A percentile compares a stretch with the other conserved stretches of the same genome.
These are phyloP conservation scores for Epichloe sylvatica DNA, from an alignment of 2,329 filamentous ascomycete species.

Conservation along the genomic window DNA sequence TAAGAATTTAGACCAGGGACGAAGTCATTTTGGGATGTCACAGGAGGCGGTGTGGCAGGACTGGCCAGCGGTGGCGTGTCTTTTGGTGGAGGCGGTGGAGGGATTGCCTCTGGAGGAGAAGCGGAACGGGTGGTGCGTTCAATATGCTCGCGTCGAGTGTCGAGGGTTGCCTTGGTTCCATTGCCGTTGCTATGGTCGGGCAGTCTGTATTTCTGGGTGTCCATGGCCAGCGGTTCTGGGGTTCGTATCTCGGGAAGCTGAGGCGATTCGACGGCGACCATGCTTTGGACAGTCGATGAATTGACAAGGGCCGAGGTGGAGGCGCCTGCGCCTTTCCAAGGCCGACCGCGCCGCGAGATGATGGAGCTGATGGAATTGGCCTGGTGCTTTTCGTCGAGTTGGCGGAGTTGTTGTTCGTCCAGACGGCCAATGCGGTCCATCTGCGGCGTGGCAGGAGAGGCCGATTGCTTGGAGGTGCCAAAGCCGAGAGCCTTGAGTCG, in stretches of 20 bases:
- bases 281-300: slow-evolving; percentile 8
- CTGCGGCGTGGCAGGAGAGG: slow-evolving; percentile 13
- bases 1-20: slow-evolving; percentile 42
- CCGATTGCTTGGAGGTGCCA: slow-evolving; percentile 28
- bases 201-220: slow-evolving; percentile 60
- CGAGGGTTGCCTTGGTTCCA: slow-evolving; percentile 48
- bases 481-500: slow-evolving; percentile 53
- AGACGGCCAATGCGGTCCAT: slow-evolving; percentile 49
- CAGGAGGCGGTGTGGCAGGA: slow-evolving; percentile 12
- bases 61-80: slow-evolving; percentile 23
- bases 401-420: slow-evolving; percentile 53
- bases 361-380: slow-evolving; percentile 35
- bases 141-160: slow-evolving; percentile 44
- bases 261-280: slow-evolving; percentile 19
- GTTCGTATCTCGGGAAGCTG: slow-evolving; percentile 39
- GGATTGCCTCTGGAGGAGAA: slow-evolving; percentile 21
- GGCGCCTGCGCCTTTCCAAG: slow-evolving; percentile 53
- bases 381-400: slow-evolving; percentile 50
- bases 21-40: slow-evolving; percentile 26
- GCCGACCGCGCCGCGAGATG: slow-evolving; percentile 52
- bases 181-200: slow-evolving; percentile 57
- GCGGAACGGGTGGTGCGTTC: slow-evolving; percentile 32
- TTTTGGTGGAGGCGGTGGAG: slow-evolving; percentile 25
- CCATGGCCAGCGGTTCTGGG: slow-evolving; percentile 43
- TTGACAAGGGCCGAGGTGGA: slow-evolving; percentile 17